These are phyloP conservation scores for Suillus occidentalis DNA, from an alignment of 768 basidiomycete species.

Conservation along the genomic window DNA sequence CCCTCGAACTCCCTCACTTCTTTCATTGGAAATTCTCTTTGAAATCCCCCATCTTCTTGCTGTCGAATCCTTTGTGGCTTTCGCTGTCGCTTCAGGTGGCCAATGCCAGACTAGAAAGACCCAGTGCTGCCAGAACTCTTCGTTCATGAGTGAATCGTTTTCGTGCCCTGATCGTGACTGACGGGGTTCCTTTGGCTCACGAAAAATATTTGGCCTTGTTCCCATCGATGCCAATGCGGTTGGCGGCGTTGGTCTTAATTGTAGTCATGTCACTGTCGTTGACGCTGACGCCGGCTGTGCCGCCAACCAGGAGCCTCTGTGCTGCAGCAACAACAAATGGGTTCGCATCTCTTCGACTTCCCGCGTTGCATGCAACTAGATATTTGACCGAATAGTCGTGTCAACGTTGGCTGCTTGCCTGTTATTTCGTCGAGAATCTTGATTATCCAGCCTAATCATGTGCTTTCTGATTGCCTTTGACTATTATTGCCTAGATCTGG, in stretches of 20 bases:
- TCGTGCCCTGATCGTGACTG: constrained; percentile 19
- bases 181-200: constrained; percentile 7
- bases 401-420: too few species aligned
- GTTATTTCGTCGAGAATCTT: background rate
- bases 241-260: constrained; percentile 23
- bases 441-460: background rate
- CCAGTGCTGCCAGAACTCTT: constrained; percentile 27
- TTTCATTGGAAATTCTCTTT: background rate
- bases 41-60: constrained; percentile 2
- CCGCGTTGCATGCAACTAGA: too few species aligned
- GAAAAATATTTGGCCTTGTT: constrained; percentile 7
- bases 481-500: background rate
- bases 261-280: constrained; percentile 23
- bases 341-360: constrained; percentile 2
- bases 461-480: background rate
- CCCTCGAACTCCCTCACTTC: background rate
- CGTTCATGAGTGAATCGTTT: background rate
- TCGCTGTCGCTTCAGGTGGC: constrained; percentile 4
- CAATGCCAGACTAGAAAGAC: constrained; percentile 30
- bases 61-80: constrained; percentile 1
- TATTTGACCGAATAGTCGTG: too few species aligned
- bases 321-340: constrained; percentile 25
- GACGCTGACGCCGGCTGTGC: constrained; percentile 20
- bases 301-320: constrained; percentile 22
- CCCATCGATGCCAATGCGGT: constrained; percentile 16